Base-by-base conservation (phyloP, 1,139 yeast species). In the Debaryomycetaceae sp. region DNA sequence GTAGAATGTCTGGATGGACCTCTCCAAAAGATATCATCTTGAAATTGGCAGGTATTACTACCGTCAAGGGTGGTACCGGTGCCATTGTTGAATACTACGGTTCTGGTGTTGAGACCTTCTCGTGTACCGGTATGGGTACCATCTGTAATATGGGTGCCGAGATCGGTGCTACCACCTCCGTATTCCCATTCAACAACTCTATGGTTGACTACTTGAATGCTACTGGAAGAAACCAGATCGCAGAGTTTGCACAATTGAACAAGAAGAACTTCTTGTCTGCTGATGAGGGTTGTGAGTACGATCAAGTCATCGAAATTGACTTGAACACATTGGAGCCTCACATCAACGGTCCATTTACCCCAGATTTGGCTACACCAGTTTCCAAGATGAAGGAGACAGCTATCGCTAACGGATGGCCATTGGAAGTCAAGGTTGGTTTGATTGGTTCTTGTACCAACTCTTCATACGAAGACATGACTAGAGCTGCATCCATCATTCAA, bases 141-240 rank as follows among this genome's bases (percentile, higher is more conserved):
- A 93, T 91, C 75, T 91, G 99, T 84, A 91, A 91, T 75, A 91
- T 91, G 99, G 99, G 99, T 83, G 99, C 99, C 58, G 99, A 91
- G 77, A 89, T 91, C 60, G 99, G 99, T 80, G 99, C 98, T 52
- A 91, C 99, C 56, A 93, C 99, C 50, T 93, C 98, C 45, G 91
- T 87, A 55, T 93, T 93, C 96, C 99, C 99, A 72, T 90, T 77
- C 84, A 89, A 89, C 80, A 75, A 83, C 59, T 84, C 96, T 54
- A 89, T 89, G 96, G 83, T 75, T 66, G 87, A 86, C 55, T 93
- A 88, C 78, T 81, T 93, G 72, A 73, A 81, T 57, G 96, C 97
- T 48, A 93, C 99, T 55, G 83, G 83, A 59, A 86, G 99, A 78
- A 74, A 81, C 47, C 74, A 83, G 65, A 87, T 93, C 66, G 88